Evolutionary conservation across 768 basidiomycete species (phyloP), one percentile per base, ranked within the genome.

Genomic region (Calocybe cyanea): DNA sequence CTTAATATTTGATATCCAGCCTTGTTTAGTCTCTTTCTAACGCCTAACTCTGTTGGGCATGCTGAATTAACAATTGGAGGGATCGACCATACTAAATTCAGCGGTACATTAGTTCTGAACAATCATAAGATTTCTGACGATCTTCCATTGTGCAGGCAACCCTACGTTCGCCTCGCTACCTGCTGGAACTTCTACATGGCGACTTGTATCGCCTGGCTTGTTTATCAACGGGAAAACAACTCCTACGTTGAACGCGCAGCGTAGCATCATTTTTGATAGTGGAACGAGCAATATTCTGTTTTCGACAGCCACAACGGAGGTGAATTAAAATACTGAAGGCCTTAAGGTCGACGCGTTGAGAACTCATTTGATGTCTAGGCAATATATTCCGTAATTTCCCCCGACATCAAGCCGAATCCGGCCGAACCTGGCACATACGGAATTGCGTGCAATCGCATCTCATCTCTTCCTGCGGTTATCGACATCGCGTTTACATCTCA

Each of bases 281-380:
- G 77, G 80, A 25, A 80, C 77, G 18, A 76, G 75, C 54, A 81
- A 80, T 57, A 58, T 80, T 32, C 57, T 79, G 17, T 76, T 80
- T 46, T 65, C 71, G 34, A 72, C 75, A 17, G 56, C 59, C 32
- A 78, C 75, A 15, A 64, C 79, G 7, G 69, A 76, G 59, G 77
- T 72, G 53, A 49, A 50, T 28, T 28, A 28, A 28, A 28, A n/a
- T n/a, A n/a, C n/a, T n/a, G n/a, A 28, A 28, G 5, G 25, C 25
- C 11, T 28, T 11, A n/a, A n/a, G n/a, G n/a, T 28, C 11, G 11
- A 28, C 25, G 6, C 5, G 11, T 28, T 28, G 25, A 28, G 25
- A 28, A 28, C 25, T 28, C 5, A 28, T 28, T 28, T 28, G 25
- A 28, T 23, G 48, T 43, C 31, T 53, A 80, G 73, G 76, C 75